Conservation (phyloP, 2,329 filamentous ascomycete genomes). For the Periglandula ipomoeae region DNA sequence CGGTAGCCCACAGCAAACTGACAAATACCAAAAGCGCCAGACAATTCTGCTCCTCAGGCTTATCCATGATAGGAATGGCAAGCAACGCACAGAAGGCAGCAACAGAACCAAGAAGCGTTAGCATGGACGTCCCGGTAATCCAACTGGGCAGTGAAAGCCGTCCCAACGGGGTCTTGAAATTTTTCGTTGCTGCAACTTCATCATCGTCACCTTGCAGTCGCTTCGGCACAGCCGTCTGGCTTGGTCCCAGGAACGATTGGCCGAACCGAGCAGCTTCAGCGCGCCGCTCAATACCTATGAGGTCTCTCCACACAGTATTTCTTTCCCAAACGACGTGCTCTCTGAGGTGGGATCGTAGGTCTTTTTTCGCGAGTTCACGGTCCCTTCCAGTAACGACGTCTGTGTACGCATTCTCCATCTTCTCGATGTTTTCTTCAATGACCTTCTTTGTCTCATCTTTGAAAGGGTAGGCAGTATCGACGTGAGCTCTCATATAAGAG, state of each 20-base stretch:
- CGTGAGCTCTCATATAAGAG: constrained; percentile 63
- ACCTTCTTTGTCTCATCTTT: constrained; percentile 58
- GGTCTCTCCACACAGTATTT: constrained; percentile 97
- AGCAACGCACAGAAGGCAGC: constrained; percentile 67
- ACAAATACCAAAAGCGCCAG: constrained; percentile 89
- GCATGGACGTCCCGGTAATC: constrained; percentile 75
- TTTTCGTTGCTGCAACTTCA: constrained; percentile 50
- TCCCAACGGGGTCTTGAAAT: constrained; percentile 72
- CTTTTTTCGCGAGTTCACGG: constrained; percentile 64
- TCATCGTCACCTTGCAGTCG: constrained; percentile 79
- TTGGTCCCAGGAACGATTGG: constrained; percentile 69
- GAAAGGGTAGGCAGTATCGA: constrained; percentile 78
- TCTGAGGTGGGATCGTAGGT: constrained; percentile 79
- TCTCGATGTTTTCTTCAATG: constrained; percentile 61
- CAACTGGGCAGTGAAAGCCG: constrained; percentile 67
- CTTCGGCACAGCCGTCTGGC: constrained; percentile 56
- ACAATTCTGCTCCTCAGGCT: constrained; percentile 89
- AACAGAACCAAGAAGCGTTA: constrained; percentile 62
- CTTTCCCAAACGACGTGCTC: constrained; percentile 99
- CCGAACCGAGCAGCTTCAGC: constrained; percentile 91
- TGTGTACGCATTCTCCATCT: constrained; percentile 73
- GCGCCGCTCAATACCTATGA: constrained; percentile 95
- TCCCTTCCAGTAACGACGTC: constrained; percentile 78
- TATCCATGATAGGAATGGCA: constrained; percentile 71
- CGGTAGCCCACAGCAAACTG: constrained; percentile 91